Evolutionary conservation across 345 rosid species (phyloP).

Genomic region (Brassica napus): DNA sequence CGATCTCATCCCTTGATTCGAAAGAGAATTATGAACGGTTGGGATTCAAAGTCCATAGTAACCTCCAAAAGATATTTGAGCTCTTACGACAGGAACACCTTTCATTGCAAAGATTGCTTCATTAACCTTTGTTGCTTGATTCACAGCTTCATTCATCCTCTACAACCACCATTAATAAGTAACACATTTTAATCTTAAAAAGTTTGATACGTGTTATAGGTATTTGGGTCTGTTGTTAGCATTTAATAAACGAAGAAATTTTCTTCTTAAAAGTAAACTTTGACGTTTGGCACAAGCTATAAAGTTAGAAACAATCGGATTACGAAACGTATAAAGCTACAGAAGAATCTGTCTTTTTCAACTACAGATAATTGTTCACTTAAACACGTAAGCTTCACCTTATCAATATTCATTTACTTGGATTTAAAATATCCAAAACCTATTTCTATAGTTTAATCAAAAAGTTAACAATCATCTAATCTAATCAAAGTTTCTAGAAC

Average conservation of each 20-base stretch:
- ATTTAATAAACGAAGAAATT: background rate
- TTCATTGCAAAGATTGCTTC: constrained; percentile 68
- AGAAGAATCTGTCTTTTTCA: constrained; percentile 20
- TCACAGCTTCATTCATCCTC: constrained; percentile 77
- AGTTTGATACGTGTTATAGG: background rate
- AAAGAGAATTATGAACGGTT: background rate
- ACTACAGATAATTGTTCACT: constrained; percentile 3
- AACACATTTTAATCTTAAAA: background rate
- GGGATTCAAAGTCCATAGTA: constrained; percentile 53
- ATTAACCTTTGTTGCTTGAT: constrained; percentile 60
- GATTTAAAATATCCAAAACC: constrained; percentile 16
- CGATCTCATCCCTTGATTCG: constrained; percentile 15
- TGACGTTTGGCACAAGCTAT: constrained; percentile 13
- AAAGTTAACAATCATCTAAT: constrained; percentile 19
- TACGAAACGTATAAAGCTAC: constrained; percentile 16
- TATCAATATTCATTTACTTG: constrained; percentile 11
- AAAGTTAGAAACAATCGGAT: constrained; percentile 4
- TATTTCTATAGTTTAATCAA: constrained; percentile 3
- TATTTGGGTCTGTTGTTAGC: background rate
- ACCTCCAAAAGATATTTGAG: constrained; percentile 78
- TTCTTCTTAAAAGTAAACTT: background rate
- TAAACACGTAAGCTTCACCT: constrained; percentile 19
- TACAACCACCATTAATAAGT: constrained; percentile 31
- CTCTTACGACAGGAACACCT: constrained; percentile 69
- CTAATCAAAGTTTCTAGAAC: background rate